Percentiles rank a stretch among this genome's conserved stretches.
phyloP scores from a whole-genome alignment of 257 asterid genomes.

The Fraxinus anomala region DNA sequence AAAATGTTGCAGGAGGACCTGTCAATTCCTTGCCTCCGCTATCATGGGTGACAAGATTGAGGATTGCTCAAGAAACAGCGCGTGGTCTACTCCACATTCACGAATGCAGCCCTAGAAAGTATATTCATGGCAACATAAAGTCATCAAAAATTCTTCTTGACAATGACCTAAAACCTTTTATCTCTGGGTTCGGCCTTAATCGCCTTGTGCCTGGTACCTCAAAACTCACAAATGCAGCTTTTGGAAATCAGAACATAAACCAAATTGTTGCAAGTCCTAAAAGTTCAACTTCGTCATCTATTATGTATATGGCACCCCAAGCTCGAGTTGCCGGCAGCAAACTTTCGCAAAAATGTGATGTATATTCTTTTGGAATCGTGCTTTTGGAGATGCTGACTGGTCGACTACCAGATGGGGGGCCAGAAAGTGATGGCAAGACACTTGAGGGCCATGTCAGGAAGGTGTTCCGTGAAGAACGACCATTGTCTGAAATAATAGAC shows the following conservation, averaged over 20 bases:
- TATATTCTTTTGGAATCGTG: slow-evolving; percentile 77
- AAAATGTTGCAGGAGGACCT: slow-evolving; percentile 56
- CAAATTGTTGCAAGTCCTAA: slow-evolving; percentile 35
- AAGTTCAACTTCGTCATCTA: slow-evolving; percentile 36
- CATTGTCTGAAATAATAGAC: slow-evolving; percentile 81
- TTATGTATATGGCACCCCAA: slow-evolving; percentile 62
- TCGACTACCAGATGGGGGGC: slow-evolving; percentile 44
- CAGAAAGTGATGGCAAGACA: slow-evolving; percentile 53
- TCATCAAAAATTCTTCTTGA: slow-evolving; percentile 86
- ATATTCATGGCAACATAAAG: slow-evolving; percentile 74
- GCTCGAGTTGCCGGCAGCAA: slow-evolving; percentile 46
- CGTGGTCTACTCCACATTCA: slow-evolving; percentile 73
- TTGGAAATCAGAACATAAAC: slow-evolving; percentile 38
- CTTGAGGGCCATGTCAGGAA: slow-evolving; percentile 70
- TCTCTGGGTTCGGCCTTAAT: slow-evolving; percentile 77
- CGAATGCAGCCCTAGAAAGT: slow-evolving; percentile 75
- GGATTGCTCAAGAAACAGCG: slow-evolving; percentile 72
- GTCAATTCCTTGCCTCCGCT: slow-evolving; percentile 55
- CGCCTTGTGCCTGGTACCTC: slow-evolving; percentile 57
- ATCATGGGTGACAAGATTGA: slow-evolving; percentile 69
- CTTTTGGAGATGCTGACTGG: slow-evolving; percentile 86
- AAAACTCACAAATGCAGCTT: slow-evolving; percentile 41
- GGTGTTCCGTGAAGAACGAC: slow-evolving; percentile 73
- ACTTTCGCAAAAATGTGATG: slow-evolving; percentile 73
- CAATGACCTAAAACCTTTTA: slow-evolving; percentile 65